These are phyloP conservation scores for Panaeolus cyanescens DNA, from an alignment of 768 basidiomycete species.

Conservation along the genomic window DNA sequence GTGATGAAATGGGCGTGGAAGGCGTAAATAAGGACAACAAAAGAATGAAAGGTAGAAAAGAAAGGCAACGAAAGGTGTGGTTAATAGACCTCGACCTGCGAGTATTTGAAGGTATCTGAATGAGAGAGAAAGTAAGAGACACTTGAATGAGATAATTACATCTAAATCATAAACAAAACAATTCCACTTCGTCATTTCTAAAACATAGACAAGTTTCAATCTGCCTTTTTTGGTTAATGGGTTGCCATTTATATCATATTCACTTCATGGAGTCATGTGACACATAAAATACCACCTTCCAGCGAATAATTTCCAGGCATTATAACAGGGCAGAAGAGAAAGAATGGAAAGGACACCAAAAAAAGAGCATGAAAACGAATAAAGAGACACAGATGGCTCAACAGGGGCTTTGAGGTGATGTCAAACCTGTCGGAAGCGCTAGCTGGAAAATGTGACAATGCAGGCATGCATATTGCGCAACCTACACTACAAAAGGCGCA, in stretches of 20 bases:
- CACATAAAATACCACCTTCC: too few relatives aligned
- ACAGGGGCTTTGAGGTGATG: too few relatives aligned
- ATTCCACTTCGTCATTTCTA: background rate
- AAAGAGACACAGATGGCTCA: too few relatives aligned
- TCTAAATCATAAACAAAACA: background rate
- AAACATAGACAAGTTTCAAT: constrained; percentile 2
- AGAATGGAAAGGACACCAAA: too few relatives aligned
- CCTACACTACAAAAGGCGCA: too few relatives aligned
- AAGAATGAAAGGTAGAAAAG: background rate
- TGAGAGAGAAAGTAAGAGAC: background rate
- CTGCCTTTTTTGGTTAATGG: background rate
- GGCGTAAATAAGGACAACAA: background rate
- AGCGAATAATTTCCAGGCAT: too few relatives aligned
- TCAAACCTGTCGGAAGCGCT: too few relatives aligned
- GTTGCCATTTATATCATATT: background rate
- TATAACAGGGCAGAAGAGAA: too few relatives aligned
- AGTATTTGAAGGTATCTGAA: background rate
- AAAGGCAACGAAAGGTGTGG: background rate
- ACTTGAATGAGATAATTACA: background rate
- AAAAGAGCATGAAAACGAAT: too few relatives aligned
- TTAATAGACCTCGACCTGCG: background rate
- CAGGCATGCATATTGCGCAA: too few relatives aligned
- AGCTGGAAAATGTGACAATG: too few relatives aligned
- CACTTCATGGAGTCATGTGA: too few relatives aligned
- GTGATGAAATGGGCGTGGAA: background rate